These are phyloP conservation scores for Talaromyces proteolyticus DNA, from an alignment of 495 filamentous ascomycete genomes.

Conservation along the genomic window DNA sequence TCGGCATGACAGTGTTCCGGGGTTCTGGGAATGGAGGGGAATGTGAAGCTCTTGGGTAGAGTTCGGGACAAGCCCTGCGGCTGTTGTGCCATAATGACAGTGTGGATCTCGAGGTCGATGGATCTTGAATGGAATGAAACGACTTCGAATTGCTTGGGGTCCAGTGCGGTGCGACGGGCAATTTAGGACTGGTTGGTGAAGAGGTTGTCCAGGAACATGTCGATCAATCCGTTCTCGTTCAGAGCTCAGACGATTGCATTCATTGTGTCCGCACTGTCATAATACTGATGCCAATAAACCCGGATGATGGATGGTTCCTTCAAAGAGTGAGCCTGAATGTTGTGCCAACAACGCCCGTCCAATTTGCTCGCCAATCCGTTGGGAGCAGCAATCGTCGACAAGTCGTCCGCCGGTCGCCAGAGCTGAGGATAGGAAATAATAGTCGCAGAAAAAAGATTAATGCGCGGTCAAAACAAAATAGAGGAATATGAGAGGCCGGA, in stretches of 20 bases:
- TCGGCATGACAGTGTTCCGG: conserved; percentile 44
- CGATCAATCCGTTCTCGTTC: not conserved
- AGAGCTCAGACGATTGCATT: not conserved
- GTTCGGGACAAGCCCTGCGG: conserved; percentile 55
- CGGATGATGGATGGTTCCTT: too few relatives aligned
- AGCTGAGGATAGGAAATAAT: not conserved
- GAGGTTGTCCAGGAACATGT: not conserved
- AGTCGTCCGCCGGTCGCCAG: not conserved
- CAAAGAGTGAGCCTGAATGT: too few relatives aligned
- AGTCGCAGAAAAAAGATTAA: conserved; percentile 8
- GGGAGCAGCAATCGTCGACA: not conserved
- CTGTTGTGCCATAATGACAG: conserved; percentile 42
- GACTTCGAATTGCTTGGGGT: not conserved
- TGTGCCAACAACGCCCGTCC: too few relatives aligned
- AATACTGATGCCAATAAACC: too few relatives aligned
- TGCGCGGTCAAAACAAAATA: conserved; percentile 17
- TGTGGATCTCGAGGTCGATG: too few relatives aligned
- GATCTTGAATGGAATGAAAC: too few relatives aligned
- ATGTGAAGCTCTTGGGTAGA: conserved; percentile 59
- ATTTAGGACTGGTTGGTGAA: too few relatives aligned
- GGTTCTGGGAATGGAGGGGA: conserved; percentile 53
- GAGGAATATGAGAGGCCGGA: conserved; percentile 9
- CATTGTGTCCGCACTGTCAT: too few relatives aligned
- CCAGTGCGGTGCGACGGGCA: too few relatives aligned
- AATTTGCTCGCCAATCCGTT: too few relatives aligned